Evolutionary conservation across 2,329 filamentous ascomycete genomes (phyloP).

Genomic region (Fusarium euwallaceae): DNA sequence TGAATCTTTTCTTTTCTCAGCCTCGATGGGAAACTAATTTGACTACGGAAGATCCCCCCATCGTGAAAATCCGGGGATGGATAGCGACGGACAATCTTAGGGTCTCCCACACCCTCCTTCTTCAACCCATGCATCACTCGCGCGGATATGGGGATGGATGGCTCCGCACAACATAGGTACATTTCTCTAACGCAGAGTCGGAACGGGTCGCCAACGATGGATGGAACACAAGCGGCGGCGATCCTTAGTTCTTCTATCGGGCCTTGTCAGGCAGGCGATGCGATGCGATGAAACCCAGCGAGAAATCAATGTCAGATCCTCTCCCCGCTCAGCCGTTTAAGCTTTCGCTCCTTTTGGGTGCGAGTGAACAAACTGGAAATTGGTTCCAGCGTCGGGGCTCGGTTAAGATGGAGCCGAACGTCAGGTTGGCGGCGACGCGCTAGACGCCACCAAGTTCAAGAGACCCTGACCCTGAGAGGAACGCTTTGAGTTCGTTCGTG

Average conservation of each 20-base stretch:
- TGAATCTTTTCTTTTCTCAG: slow-evolving; percentile 23
- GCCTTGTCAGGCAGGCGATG: slow-evolving; percentile 6
- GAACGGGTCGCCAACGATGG: slow-evolving; percentile 34
- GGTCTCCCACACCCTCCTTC: slow-evolving; percentile 27
- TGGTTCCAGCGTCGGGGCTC: slow-evolving; percentile 21
- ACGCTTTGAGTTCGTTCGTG: slow-evolving; percentile 20
- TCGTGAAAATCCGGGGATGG: slow-evolving; percentile 40
- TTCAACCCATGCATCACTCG: slow-evolving; percentile 24
- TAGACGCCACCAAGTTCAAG: slow-evolving; percentile 32
- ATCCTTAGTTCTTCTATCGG: slow-evolving; percentile 18
- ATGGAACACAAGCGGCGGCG: slow-evolving; percentile 26
- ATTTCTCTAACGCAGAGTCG: not conserved
- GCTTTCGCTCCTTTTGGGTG: not conserved
- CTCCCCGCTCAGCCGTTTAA: slow-evolving; percentile 18
- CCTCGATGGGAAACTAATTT: not conserved
- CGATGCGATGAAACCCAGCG: slow-evolving; percentile 12
- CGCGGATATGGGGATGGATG: slow-evolving; percentile 28
- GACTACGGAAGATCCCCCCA: slow-evolving; percentile 11
- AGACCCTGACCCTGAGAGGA: slow-evolving; percentile 21
- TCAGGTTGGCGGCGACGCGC: slow-evolving; percentile 32
- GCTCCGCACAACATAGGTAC: not conserved
- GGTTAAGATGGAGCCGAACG: slow-evolving; percentile 28
- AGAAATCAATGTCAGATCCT: slow-evolving; percentile 9
- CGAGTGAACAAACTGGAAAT: not conserved
- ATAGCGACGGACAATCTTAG: slow-evolving; percentile 31